Evolutionary conservation across 2,329 filamentous ascomycete species (phyloP), one percentile per base, ranked within the genome.

Genomic region (Pestalotiopsis sp.): DNA sequence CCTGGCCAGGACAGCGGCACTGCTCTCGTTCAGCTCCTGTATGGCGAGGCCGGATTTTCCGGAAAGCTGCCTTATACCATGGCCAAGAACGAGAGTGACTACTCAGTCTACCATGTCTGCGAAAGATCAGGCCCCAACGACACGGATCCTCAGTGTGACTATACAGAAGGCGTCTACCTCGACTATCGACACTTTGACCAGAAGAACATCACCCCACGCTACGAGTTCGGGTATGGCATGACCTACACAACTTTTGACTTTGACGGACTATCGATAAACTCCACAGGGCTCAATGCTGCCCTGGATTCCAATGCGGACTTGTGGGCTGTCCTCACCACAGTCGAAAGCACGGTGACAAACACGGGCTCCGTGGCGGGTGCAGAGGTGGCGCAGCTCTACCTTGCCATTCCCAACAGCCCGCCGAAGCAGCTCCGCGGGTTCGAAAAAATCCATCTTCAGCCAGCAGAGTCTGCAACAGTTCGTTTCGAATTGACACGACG

Each of bases 1-100:
- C 90, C 90, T 0, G 90, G 90, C 0, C 90, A 92, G 76, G 90
- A 92, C 71, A 86, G 85, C n/a, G 90, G 90, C 1, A 78, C 81
- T 5, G 84, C 87, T 0, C 74, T 91, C 0, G 84, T 86, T 0
- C 81, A 85, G 20, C 78, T 91, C 1, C 79, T 91, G 0, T 91
- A 90, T 72, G 89, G 89, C 39, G 84, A 87, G 20, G 81, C 83
- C 3, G 79, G 73, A 45, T 86, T 86, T 39, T 83, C 83, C 0
- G 90, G 89, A 1, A 87, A 88, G 68, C 80, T 92, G 0, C 88
- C 90, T 0, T 92, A 91, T 74, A 92, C 90, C 0, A 74, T 92
- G 2, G 87, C 86, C 3, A 83, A 81, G 71, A 82, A 85, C 31
- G 84, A 86, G 68, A 80, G 77, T 25, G 87, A 89, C 70, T 90